Evolutionary conservation across 2,329 filamentous ascomycete genomes (phyloP).

Genomic region (Pseudogymnoascus sp.): DNA sequence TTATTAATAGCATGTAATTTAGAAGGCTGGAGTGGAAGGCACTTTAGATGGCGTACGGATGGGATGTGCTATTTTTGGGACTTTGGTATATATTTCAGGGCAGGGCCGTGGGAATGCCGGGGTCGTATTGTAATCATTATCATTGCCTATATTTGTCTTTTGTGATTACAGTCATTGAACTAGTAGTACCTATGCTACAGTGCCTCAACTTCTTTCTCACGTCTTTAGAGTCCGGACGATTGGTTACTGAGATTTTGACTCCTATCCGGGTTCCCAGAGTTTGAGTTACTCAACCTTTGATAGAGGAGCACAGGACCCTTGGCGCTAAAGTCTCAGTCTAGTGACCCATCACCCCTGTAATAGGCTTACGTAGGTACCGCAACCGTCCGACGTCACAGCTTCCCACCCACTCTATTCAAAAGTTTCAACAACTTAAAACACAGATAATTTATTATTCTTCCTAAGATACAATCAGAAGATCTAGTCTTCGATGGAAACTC

Average conservation of each 20-base stretch:
- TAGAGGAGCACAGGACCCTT: background rate
- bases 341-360: background rate
- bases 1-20: slow-evolving; percentile 8
- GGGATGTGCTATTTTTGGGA: background rate
- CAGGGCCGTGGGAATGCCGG: slow-evolving; percentile 5
- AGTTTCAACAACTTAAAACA: background rate
- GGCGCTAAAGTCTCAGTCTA: background rate
- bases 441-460: background rate
- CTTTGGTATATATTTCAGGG: slow-evolving; percentile 2
- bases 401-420: background rate
- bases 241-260: background rate
- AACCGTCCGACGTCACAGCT: background rate
- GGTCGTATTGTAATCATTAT: background rate
- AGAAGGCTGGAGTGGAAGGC: background rate
- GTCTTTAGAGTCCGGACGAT: background rate
- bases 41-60: slow-evolving; percentile 3
- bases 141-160: background rate
- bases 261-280: background rate
- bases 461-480: background rate
- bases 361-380: background rate
- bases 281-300: background rate
- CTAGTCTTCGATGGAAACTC: slow-evolving; percentile 20
- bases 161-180: background rate
- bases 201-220: background rate
- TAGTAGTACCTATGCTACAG: background rate